Evolutionary conservation across 169 alveolate species (phyloP), one percentile per base, ranked within the genome.

Genomic region (Plasmodium falciparum): DNA sequence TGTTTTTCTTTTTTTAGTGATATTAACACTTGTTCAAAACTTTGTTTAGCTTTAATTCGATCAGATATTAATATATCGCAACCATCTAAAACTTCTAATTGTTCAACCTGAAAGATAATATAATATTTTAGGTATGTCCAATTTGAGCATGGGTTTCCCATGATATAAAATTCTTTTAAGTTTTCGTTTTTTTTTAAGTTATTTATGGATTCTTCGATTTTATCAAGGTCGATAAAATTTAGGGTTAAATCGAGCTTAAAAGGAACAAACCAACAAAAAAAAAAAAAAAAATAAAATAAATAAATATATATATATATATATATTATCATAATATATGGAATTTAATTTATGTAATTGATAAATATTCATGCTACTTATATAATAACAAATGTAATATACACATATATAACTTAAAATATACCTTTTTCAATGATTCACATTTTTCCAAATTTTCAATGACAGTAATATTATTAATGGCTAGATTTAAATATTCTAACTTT

Each of bases 61-160:
- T 94, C 95, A 15, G 96, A 90, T 47, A 93, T 94, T 13, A 95
- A 89, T 29, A 97, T 95, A 45, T 97, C 98, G 17, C 95, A 95
- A 12, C 97, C 97, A 80, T 97, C 97, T 45, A 95, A 69, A 2
- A 95, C 73, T 49, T 95, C 74, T 49, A 97, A 74, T 17, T 94
- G 93, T 4, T 94, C 95, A 1, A 96, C 90, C 24, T 88, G 86
- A 2, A 96, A 96, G 9, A 95, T 91, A 1, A 94, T 88, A 74
- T 92, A 94, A 8, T 89, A 92, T 66, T 93, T 93, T 73, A 90
- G 93, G 17, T 93, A 93, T 58, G 83, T 66, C 97, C 97, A 97
- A 73, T 88, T 95, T 43, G 96, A 92, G 58, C 97, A 95, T 17
- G 98, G 98, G 88, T 97, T 97, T 22, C 98, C 98, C 62, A 97